A percentile compares a stretch with the other conserved stretches of the same genome.
These are phyloP conservation scores for Helotiales sp. DNA, from an alignment of 2,329 filamentous ascomycete species.

Conservation along the genomic window DNA sequence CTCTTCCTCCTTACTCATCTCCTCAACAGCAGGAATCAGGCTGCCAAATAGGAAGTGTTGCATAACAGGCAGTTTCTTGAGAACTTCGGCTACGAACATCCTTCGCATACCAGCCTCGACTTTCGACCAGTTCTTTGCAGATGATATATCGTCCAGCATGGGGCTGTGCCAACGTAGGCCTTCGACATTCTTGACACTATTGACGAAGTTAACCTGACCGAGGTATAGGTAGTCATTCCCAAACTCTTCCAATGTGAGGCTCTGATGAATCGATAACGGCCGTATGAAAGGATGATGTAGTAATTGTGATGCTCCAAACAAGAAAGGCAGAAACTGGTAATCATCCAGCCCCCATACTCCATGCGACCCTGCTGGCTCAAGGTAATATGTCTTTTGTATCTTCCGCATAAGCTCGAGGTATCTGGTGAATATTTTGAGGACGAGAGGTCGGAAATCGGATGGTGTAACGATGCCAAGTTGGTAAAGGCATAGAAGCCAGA, in stretches of 20 bases:
- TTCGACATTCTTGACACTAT: constrained; percentile 93
- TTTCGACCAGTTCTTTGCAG: constrained; percentile 86
- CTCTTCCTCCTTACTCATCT: constrained; percentile 71
- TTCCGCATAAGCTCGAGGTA: constrained; percentile 87
- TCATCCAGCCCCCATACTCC: constrained; percentile 98
- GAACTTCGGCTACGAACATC: constrained; percentile 93
- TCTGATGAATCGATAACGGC: constrained; percentile 81
- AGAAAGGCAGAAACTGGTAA: constrained; percentile 94
- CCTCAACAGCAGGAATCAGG: constrained; percentile 75
- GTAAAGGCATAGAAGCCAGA: constrained; percentile 94
- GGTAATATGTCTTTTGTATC: constrained; percentile 89
- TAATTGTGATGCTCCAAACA: constrained; percentile 90
- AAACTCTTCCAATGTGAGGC: constrained; percentile 84
- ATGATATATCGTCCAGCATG: constrained; percentile 97
- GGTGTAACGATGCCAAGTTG: constrained; percentile 66
- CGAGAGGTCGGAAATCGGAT: constrained; percentile 70
- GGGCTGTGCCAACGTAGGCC: constrained; percentile 94
- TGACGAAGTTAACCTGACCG: constrained; percentile 90
- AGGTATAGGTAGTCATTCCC: constrained; percentile 84
- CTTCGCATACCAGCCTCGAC: constrained; percentile 93
- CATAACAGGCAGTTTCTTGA: constrained; percentile 95
- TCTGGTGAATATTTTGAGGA: constrained; percentile 75
- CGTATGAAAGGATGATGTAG: constrained; percentile 81
- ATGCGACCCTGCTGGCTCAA: constrained; percentile 94
- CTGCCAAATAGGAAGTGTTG: constrained; percentile 96